phyloP scores from a whole-genome alignment of 108 stramenopile genomes.

The Nitzschia inconspicua region DNA sequence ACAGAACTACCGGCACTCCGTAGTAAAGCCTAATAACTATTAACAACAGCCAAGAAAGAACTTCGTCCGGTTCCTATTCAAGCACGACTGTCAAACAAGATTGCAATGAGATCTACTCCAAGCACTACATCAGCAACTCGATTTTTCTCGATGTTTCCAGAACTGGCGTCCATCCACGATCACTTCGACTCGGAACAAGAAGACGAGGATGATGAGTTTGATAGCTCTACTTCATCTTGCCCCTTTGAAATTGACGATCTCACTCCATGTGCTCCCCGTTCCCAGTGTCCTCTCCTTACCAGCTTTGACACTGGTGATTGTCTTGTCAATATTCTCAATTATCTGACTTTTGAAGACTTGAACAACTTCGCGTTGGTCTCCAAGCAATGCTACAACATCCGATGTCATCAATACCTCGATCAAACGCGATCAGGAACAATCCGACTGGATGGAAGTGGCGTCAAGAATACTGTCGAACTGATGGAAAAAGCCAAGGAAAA shows the following conservation, averaged over 20 bases:
- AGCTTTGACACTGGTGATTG: no score
- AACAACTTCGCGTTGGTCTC: slow-evolving; percentile 18
- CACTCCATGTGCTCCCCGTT: not conserved
- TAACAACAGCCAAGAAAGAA: no score
- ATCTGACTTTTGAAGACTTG: slow-evolving; percentile 24
- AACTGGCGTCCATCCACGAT: not conserved
- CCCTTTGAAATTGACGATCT: not conserved
- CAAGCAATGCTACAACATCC: slow-evolving; percentile 18
- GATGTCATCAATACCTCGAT: slow-evolving; percentile 16
- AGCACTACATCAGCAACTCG: no score
- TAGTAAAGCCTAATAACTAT: no score
- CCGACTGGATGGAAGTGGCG: slow-evolving; percentile 14
- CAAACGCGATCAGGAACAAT: slow-evolving; percentile 28
- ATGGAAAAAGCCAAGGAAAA: slow-evolving; percentile 13
- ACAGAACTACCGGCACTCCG: no score
- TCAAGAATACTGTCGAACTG: slow-evolving; percentile 12
- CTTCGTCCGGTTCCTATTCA: no score
- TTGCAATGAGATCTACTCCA: no score
- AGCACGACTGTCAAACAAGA: no score
- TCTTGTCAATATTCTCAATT: slow-evolving; percentile 15
- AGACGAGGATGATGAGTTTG: not conserved
- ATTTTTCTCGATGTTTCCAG: slow-evolving; percentile 9
- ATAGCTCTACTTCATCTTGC: no score
- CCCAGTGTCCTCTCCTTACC: not conserved
- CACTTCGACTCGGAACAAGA: not conserved